These are phyloP conservation scores for Aphanocladium album DNA, from an alignment of 2,329 filamentous ascomycete genomes.

Conservation along the genomic window DNA sequence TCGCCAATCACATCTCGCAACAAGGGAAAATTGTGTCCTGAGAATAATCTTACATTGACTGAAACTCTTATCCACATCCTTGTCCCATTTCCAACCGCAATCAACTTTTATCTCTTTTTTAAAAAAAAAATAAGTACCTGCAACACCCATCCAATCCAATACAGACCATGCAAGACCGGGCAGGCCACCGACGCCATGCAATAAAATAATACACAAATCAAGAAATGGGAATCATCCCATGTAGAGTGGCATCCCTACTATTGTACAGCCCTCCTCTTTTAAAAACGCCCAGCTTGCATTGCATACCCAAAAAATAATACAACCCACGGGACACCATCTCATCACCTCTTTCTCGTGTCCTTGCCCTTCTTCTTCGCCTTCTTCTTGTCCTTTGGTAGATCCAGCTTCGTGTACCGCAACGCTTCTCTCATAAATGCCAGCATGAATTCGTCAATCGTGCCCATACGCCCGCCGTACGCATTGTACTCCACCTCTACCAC, in stretches of 20 bases:
- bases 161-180: not conserved
- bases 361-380: constrained; percentile 56
- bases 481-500: constrained; percentile 47
- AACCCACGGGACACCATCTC: not conserved
- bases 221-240: not conserved
- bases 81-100: not conserved
- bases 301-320: constrained; percentile 4
- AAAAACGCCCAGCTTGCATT: not conserved
- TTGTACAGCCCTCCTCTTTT: constrained; percentile 7
- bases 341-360: constrained; percentile 47
- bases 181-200: constrained; percentile 2
- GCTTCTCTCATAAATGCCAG: constrained; percentile 61
- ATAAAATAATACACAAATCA: constrained; percentile 1
- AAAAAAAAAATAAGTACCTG: not conserved
- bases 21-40: not conserved
- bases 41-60: not conserved
- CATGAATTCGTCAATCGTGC: constrained; percentile 71
- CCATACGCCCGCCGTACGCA: constrained; percentile 53
- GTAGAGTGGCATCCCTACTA: not conserved
- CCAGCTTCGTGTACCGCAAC: constrained; percentile 54
- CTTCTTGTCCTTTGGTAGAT: constrained; percentile 61
- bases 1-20: not conserved
- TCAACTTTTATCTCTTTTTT: not conserved
- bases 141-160: constrained; percentile 1
- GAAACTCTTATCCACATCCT: not conserved